These are phyloP conservation scores for Tuber calosporum DNA, from an alignment of 495 filamentous ascomycete genomes.

Conservation along the genomic window DNA sequence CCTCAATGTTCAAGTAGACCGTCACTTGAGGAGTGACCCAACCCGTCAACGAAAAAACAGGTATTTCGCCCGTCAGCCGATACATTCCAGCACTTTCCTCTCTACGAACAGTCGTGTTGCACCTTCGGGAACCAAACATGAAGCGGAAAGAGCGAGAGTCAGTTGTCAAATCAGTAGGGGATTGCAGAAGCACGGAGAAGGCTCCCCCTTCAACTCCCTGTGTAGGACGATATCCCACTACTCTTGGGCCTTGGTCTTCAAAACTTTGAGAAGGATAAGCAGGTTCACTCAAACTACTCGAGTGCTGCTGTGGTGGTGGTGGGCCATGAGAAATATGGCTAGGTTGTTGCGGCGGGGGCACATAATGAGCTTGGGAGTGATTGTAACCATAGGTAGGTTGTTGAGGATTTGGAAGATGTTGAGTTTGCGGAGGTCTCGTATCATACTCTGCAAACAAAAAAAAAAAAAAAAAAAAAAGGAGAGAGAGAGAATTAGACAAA, in stretches of 20 bases:
- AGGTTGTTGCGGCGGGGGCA: constrained; percentile 28
- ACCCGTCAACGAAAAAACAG: constrained; percentile 60
- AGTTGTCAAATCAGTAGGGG: constrained; percentile 61
- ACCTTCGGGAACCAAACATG: constrained; percentile 66
- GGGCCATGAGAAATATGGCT: constrained; percentile 29
- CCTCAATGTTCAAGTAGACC: constrained; percentile 64
- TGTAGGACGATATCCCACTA: constrained; percentile 61
- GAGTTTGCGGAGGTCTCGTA: constrained; percentile 45
- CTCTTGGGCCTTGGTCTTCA: constrained; percentile 54
- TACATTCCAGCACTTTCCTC: constrained; percentile 59
- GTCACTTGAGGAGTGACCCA: constrained; percentile 63
- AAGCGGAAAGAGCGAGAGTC: constrained; percentile 55
- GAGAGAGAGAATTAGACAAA: constrained; percentile 6
- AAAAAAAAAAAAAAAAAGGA: constrained; percentile 6
- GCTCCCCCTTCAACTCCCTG: constrained; percentile 61
- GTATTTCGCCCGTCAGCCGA: constrained; percentile 63
- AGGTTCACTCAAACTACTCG: constrained; percentile 35
- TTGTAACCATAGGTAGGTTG: constrained; percentile 38
- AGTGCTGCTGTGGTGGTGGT: constrained; percentile 32
- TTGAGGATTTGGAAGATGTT: constrained; percentile 39
- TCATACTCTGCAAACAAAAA: constrained; percentile 46
- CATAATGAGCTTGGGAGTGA: constrained; percentile 33
- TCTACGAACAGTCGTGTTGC: constrained; percentile 56
- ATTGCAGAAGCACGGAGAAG: constrained; percentile 64
- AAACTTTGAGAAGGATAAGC: constrained; percentile 42